phyloP scores from a whole-genome alignment of 768 basidiomycete genomes.

The Amanita brunnescens region DNA sequence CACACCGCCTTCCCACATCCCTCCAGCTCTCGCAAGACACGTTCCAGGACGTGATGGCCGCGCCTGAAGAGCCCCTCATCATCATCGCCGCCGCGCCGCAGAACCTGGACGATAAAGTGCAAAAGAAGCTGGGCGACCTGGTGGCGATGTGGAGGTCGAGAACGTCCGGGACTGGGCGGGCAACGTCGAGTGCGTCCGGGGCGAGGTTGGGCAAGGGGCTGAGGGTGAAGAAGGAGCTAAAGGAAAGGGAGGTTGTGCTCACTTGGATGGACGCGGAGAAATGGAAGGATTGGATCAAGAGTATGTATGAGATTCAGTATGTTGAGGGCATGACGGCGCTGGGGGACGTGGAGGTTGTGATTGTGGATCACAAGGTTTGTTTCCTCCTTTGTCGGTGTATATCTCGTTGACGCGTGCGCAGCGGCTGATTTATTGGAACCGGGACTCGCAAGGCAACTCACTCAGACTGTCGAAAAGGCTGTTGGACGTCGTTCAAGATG shows the following conservation, averaged over 20 bases:
- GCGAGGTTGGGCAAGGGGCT: not conserved
- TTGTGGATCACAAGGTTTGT: conserved; percentile 73
- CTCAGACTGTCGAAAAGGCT: conserved; percentile 51
- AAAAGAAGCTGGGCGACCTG: conserved; percentile 39
- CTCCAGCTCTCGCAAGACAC: conserved; percentile 70
- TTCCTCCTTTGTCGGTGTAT: not conserved
- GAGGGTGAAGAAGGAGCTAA: not conserved
- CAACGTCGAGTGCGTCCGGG: conserved; percentile 15
- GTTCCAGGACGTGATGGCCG: conserved; percentile 83
- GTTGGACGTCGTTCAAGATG: conserved; percentile 63
- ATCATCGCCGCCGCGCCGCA: conserved; percentile 54
- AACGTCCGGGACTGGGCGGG: conserved; percentile 30
- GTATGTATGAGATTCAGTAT: conserved; percentile 69
- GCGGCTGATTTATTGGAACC: conserved; percentile 71
- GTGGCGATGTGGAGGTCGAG: conserved; percentile 51
- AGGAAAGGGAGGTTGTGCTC: conserved; percentile 58
- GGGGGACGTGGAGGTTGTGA: conserved; percentile 46
- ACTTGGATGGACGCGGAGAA: conserved; percentile 81
- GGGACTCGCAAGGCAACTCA: conserved; percentile 42
- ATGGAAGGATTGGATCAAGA: conserved; percentile 88
- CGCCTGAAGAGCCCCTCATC: conserved; percentile 65
- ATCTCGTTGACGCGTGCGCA: conserved; percentile 18
- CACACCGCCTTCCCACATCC: conserved; percentile 64
- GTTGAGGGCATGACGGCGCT: conserved; percentile 14
- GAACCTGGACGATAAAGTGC: conserved; percentile 30